Base-by-base conservation (phyloP, 106 monocot genomes). In the Platanthera guangdongensis region DNA sequence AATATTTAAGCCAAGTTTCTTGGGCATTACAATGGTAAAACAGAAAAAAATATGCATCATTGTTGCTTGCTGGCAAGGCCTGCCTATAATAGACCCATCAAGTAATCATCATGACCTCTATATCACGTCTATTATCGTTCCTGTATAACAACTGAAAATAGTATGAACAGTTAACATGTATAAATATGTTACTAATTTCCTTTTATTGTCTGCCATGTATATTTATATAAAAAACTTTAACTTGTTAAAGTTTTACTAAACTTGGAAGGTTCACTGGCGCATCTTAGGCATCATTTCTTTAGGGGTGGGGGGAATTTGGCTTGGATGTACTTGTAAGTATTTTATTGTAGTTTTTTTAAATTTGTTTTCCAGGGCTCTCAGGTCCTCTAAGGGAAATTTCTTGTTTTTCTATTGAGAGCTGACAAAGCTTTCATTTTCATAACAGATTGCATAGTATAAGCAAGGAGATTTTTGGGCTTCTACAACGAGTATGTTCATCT, bases 261-360 rank as follows among this genome's bases (percentile, higher is more conserved):
- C 16, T 76, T 55, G 15, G 9, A 32, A 90, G 90, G 90, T 90
- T 90, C 69, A 90, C 82, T 75, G 90, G 90, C 57, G 84, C 90
- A 51, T 32, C 82, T 69, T 90, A 87, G 90, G 90, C 85, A 68
- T 79, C 87, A 4, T 51, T 90, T 47, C 78, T 90, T 71, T 83
- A 87, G 30, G 90, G 90, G 12, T 87, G 90, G 87, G 89, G n/a
- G 87, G 52, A 90, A 90, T 77, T 80, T 90, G 76, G 53, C 80
- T n/a, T 90, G 87, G 82, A 85, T 90, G 90, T 87, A 85, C 75
- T 90, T 84, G 90, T 90, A 80, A 84, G 39, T 39, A 39, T 39
- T 39, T 39, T 39, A 39, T 39, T 39, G 0, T 39, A 39, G 39
- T 39, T 39, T 3, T 39, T 57, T 22, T 65, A 51, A n/a, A 45